Percentiles rank a stretch among this genome's conserved stretches.
Evolutionary conservation across 164 flowering plant genomes (phyloP).

Genomic region (Amborella trichopoda): DNA sequence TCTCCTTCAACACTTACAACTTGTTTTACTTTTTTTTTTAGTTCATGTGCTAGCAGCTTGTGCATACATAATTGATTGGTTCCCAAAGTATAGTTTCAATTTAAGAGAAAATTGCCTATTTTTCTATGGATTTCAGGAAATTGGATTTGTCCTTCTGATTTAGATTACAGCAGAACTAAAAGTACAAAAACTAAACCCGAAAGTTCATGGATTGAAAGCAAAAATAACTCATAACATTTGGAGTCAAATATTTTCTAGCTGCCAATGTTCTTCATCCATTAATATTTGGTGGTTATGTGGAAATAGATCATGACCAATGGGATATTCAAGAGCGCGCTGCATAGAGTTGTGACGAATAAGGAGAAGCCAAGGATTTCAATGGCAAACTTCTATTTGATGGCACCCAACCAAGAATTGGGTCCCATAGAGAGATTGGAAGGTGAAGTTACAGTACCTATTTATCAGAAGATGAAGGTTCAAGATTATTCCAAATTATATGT

Average conservation of each 20-base stretch:
- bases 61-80: too few species aligned
- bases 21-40: too few species aligned
- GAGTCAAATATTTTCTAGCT: neutral
- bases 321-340: constrained; percentile 21
- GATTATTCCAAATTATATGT: constrained; percentile 12
- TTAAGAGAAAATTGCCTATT: too few species aligned
- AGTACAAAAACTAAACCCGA: neutral
- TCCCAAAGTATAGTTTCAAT: too few species aligned
- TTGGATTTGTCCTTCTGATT: too few species aligned
- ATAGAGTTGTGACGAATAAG: constrained; percentile 19
- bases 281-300: too few species aligned
- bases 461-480: constrained; percentile 16
- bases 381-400: constrained; percentile 25
- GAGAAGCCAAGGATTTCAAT: constrained; percentile 25
- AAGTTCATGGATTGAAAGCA: neutral
- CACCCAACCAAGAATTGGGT: constrained; percentile 22
- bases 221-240: neutral
- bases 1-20: too few species aligned
- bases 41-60: too few species aligned
- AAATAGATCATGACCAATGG: constrained; percentile 39
- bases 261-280: neutral
- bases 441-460: constrained; percentile 22
- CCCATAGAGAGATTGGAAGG: constrained; percentile 25
- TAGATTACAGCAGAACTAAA: too few species aligned
- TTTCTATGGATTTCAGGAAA: too few species aligned